These are phyloP conservation scores for Globisporangium abappressorium DNA, from an alignment of 352 stramenopile genomes.

Conservation along the genomic window DNA sequence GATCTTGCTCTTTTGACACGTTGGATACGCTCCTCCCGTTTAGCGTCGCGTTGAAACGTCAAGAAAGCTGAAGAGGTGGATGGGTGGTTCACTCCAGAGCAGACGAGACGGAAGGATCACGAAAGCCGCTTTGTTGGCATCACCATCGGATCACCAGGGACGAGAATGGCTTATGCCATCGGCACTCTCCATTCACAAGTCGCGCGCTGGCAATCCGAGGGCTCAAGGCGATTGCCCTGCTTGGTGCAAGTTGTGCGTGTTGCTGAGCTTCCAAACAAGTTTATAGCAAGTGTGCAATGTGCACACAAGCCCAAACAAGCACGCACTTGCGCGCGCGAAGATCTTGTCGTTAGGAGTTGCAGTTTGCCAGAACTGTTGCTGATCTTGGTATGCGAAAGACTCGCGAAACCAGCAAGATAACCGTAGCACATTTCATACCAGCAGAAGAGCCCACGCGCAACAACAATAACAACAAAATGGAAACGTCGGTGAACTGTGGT, in stretches of 20 bases:
- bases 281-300: neutral
- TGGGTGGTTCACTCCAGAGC: neutral
- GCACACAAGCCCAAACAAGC: neutral
- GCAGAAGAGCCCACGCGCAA: neutral
- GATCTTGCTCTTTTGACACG: constrained; percentile 1
- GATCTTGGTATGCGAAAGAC: neutral
- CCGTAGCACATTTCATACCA: neutral
- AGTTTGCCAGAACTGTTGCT: neutral
- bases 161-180: no score
- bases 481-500: neutral
- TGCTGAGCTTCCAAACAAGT: neutral
- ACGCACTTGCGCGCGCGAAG: neutral
- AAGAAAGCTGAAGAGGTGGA: neutral
- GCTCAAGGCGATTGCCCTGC: no score
- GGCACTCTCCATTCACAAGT: neutral
- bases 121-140: constrained; percentile 5
- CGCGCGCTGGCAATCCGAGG: no score
- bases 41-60: neutral
- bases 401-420: neutral
- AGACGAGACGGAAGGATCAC: neutral
- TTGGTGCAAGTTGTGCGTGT: no score
- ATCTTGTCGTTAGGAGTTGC: neutral
- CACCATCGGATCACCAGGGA: neutral
- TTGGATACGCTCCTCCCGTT: constrained; percentile 9
- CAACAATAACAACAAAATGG: neutral